Percentiles rank a stretch among this genome's conserved stretches.
These are phyloP conservation scores for Pleurotus tuber-regium DNA, from an alignment of 768 basidiomycete genomes.

Conservation along the genomic window DNA sequence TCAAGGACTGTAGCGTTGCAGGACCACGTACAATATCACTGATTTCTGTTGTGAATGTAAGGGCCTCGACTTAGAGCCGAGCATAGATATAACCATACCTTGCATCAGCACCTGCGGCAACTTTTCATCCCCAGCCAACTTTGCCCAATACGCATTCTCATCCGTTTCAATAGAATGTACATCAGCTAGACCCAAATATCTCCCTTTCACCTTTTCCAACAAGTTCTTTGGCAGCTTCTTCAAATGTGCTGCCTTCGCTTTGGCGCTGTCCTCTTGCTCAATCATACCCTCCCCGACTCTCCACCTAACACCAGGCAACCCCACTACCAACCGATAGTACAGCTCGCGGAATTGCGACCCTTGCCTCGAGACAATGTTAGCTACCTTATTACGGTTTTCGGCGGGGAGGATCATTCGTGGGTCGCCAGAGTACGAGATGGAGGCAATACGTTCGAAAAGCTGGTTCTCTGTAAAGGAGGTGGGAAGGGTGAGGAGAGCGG, in stretches of 20 bases:
- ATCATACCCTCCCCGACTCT: conserved; percentile 44
- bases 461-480: conserved; percentile 76
- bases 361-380: conserved; percentile 87
- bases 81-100: conserved; percentile 35
- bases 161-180: conserved; percentile 50
- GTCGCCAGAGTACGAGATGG: conserved; percentile 86
- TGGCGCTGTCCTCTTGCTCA: conserved; percentile 72
- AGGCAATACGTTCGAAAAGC: conserved; percentile 83
- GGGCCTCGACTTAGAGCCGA: neutral
- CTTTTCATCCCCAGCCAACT: conserved; percentile 62
- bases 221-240: conserved; percentile 75
- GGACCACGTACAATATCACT: conserved; percentile 75
- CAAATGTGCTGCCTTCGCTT: conserved; percentile 70
- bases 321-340: conserved; percentile 77
- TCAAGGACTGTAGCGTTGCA: conserved; percentile 79
- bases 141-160: conserved; percentile 74
- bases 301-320: conserved; percentile 83
- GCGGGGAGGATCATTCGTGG: conserved; percentile 92
- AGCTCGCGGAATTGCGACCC: conserved; percentile 81
- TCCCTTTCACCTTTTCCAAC: conserved; percentile 50
- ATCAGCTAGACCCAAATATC: conserved; percentile 33
- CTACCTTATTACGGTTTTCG: conserved; percentile 94
- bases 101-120: conserved; percentile 50
- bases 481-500: conserved; percentile 86
- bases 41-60: conserved; percentile 53